Percentiles rank a stretch among this genome's conserved stretches.
These are phyloP conservation scores for Bonia amplexicaulis DNA, from an alignment of 176 grass and related monocot genomes.

Conservation along the genomic window DNA sequence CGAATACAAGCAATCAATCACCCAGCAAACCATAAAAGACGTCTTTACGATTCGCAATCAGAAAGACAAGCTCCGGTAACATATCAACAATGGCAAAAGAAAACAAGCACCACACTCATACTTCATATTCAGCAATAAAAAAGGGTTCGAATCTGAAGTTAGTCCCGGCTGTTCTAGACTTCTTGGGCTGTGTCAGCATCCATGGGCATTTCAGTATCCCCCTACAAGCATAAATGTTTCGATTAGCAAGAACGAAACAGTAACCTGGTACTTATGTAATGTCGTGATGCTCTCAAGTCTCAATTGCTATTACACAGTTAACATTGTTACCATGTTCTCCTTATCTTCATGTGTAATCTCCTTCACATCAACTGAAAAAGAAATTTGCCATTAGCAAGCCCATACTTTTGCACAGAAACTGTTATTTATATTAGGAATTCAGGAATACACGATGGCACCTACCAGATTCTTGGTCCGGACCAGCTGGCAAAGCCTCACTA, in stretches of 20 bases:
- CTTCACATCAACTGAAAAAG: conserved; percentile 38
- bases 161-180: conserved; percentile 19
- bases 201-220: conserved; percentile 20
- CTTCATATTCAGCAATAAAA: conserved; percentile 69
- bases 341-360: conserved; percentile 55
- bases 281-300: not conserved
- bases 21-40: conserved; percentile 22
- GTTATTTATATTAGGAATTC: not conserved
- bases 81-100: conserved; percentile 26
- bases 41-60: not conserved
- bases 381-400: not conserved
- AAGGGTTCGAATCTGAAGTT: conserved; percentile 62
- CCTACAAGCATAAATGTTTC: conserved; percentile 35
- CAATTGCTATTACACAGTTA: not conserved
- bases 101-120: conserved; percentile 37
- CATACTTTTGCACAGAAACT: not conserved
- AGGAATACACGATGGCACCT: conserved; percentile 9
- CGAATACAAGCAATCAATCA: conserved; percentile 20
- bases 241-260: not conserved
- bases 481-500: conserved; percentile 8
- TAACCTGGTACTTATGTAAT: not conserved
- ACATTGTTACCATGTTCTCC: conserved; percentile 71
- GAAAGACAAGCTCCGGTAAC: conserved; percentile 4
- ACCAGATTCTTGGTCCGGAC: conserved; percentile 43
- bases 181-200: conserved; percentile 37